Percentiles rank a stretch among this genome's conserved stretches.
These are phyloP conservation scores for Candida corydali DNA, from an alignment of 805 yeast species.

Conservation along the genomic window DNA sequence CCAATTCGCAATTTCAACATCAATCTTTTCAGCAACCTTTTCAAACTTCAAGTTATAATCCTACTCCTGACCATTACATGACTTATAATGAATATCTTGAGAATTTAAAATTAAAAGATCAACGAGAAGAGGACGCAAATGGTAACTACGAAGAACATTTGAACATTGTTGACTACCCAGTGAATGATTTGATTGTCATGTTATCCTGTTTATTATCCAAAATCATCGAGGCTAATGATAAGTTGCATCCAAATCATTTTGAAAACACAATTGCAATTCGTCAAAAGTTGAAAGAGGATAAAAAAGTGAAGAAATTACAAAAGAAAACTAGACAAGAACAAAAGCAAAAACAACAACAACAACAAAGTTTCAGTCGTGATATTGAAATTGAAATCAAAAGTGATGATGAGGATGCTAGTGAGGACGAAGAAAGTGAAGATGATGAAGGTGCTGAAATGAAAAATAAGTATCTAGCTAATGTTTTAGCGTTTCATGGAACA, in stretches of 20 bases:
- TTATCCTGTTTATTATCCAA: constrained; percentile 78
- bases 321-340: constrained; percentile 9
- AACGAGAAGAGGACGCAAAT: constrained; percentile 4
- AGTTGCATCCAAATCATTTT: constrained; percentile 66
- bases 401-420: constrained; percentile 9
- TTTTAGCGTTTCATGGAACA: constrained; percentile 90
- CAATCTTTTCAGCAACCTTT: neutral
- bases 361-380: constrained; percentile 5
- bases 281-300: constrained; percentile 33
- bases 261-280: constrained; percentile 41
- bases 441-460: constrained; percentile 41
- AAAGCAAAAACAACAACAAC: constrained; percentile 1
- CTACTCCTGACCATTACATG: constrained; percentile 41
- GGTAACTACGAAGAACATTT: constrained; percentile 46
- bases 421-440: constrained; percentile 20
- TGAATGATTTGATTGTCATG: constrained; percentile 77
- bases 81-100: constrained; percentile 36
- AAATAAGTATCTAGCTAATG: constrained; percentile 57
- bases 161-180: constrained; percentile 80
- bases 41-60: neutral
- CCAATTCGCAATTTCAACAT: neutral
- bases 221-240: constrained; percentile 87
- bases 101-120: constrained; percentile 19
- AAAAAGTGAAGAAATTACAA: constrained; percentile 23
- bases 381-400: constrained; percentile 6